Base-by-base conservation (phyloP, 306 rosid species). In the Sicyos baderoa region DNA sequence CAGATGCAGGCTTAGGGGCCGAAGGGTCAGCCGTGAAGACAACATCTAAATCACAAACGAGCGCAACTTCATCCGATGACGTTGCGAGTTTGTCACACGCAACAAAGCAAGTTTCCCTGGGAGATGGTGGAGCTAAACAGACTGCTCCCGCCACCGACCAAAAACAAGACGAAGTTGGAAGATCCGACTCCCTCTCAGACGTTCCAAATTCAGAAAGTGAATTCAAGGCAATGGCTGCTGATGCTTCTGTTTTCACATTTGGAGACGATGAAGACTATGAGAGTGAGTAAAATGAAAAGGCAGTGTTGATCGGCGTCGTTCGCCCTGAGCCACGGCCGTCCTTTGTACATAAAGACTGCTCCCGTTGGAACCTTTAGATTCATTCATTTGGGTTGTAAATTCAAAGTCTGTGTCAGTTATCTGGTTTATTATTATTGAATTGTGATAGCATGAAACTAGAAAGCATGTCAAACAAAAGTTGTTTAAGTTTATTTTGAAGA, bases 201-300 rank as follows among this genome's bases (percentile, higher is more conserved):
- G 77, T 51, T 57, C 78, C 88, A 54, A 79, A 83, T 76, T 52
- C 91, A 1, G 91, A 85, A 70, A 94, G 99, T 72, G 99, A 94
- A 70, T 94, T 90, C 56, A 94, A 94, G 93, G 97, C 95, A 70
- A 90, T 94, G 97, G 99, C 97, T 9, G 99, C 99, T 25, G 99
- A 94, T 88, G 90, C 99, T 42, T 94, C 99, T 19, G 99, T 94
- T 18, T 90, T 94, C 71, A 78, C 97, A 8, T 94, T 94, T 23
- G 99, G 99, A 55, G 97, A 94, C 27, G 99, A 93, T 0, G 99
- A 94, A 70, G 99, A 94, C 81, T 90, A 84, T 5, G 97, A 90
- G 79, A 94, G 96, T 70, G 99, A 90, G 77, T 89, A 79, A 79
- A 84, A 78, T 55, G 54, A 22, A 71, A 54, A 51, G 66, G 51